Evolutionary conservation across 208 protist genomes (phyloP).

Genomic region (Leishmania gerbilli): DNA sequence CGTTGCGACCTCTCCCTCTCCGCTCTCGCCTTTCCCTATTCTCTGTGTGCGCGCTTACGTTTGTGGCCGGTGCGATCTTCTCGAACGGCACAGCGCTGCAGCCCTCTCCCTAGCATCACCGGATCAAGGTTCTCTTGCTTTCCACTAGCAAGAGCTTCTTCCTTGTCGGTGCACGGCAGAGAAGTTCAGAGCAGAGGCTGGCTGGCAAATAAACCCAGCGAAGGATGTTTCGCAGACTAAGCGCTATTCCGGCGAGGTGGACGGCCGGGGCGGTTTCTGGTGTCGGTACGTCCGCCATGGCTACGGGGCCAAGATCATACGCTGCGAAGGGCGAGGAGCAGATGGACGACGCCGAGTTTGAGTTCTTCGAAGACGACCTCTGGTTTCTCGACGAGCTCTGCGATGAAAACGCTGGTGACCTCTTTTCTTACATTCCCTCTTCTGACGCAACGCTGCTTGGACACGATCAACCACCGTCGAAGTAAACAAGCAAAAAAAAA

Average conservation of each 20-base stretch:
- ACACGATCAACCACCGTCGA: slow-evolving; percentile 19
- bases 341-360: slow-evolving; percentile 45
- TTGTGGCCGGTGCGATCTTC: not conserved
- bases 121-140: not conserved
- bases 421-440: slow-evolving; percentile 74
- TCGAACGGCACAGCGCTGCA: not conserved
- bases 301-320: slow-evolving; percentile 8
- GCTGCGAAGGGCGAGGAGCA: slow-evolving; percentile 22
- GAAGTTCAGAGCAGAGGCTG: too few species aligned
- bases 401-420: slow-evolving; percentile 58
- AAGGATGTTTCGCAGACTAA: slow-evolving; percentile 9
- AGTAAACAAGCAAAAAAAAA: not conserved
- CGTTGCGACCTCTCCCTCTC: not conserved
- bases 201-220: not conserved
- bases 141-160: not conserved
- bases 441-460: slow-evolving; percentile 43
- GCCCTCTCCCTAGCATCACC: not conserved
- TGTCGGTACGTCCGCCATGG: slow-evolving; percentile 6
- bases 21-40: not conserved
- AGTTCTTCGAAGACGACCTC: slow-evolving; percentile 79
- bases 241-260: slow-evolving; percentile 7
- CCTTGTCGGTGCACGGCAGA: not conserved
- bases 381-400: slow-evolving; percentile 81
- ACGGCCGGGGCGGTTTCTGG: slow-evolving; percentile 8
- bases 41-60: too few species aligned